Percentiles rank a stretch among this genome's conserved stretches.
phyloP scores from a whole-genome alignment of 371 early-diverging fungal species.

The Mucor irregularis region DNA sequence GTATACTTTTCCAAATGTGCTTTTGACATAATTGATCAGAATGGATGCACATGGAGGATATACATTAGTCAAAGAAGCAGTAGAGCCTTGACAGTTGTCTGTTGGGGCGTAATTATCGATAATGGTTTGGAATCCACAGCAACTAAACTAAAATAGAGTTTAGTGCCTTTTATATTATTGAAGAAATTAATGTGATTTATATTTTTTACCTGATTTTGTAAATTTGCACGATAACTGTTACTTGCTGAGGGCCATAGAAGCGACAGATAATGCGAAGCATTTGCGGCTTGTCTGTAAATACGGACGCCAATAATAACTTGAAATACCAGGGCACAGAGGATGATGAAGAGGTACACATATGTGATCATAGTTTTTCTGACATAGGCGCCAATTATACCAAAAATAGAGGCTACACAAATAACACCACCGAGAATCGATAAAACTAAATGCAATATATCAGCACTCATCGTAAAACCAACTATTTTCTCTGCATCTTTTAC shows the following conservation, averaged over 20 bases:
- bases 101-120: slow-evolving; percentile 31
- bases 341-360: slow-evolving; percentile 39
- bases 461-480: background rate
- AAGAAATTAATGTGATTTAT: background rate
- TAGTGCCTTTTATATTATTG: background rate
- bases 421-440: slow-evolving; percentile 41
- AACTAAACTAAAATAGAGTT: slow-evolving; percentile 32
- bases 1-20: slow-evolving; percentile 38
- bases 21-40: slow-evolving; percentile 24
- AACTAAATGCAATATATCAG: slow-evolving; percentile 10
- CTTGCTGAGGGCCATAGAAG: slow-evolving; percentile 33
- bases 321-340: slow-evolving; percentile 35
- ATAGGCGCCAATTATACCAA: slow-evolving; percentile 40
- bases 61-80: background rate
- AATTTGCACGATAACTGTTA: slow-evolving; percentile 16
- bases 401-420: slow-evolving; percentile 37
- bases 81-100: slow-evolving; percentile 24
- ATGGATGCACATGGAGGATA: slow-evolving; percentile 32
- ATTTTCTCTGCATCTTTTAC: slow-evolving; percentile 17
- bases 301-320: slow-evolving; percentile 46
- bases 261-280: slow-evolving; percentile 31
- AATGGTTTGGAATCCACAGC: slow-evolving; percentile 46
- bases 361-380: slow-evolving; percentile 27
- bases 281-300: slow-evolving; percentile 40
- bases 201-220: slow-evolving; percentile 33